phyloP scores from a whole-genome alignment of 495 filamentous ascomycete genomes.

The Eremomyces bilateralis region DNA sequence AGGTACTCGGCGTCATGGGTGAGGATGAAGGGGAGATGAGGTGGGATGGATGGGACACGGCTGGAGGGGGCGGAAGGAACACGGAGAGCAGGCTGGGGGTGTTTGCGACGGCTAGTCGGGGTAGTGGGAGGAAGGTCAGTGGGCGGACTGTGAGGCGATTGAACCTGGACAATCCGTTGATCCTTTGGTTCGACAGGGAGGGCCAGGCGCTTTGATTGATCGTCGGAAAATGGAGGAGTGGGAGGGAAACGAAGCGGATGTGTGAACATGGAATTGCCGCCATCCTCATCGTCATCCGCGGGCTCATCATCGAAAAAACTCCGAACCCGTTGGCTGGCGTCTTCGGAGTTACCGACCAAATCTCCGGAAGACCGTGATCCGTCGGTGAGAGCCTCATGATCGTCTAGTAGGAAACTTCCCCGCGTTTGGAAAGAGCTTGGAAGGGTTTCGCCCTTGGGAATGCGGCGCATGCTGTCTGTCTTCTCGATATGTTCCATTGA shows the following conservation, averaged over 20 bases:
- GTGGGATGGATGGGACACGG: conserved; percentile 18
- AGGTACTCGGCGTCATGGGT: conserved; percentile 76
- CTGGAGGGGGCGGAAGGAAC: neutral
- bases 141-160: neutral
- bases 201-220: conserved; percentile 2
- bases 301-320: conserved; percentile 23
- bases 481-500: conserved; percentile 35
- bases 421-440: conserved; percentile 10
- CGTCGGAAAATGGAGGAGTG: conserved; percentile 50
- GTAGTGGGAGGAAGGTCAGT: neutral
- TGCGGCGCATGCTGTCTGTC: conserved; percentile 33
- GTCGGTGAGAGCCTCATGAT: conserved; percentile 9
- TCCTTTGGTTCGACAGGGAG: no score
- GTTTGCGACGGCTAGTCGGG: neutral
- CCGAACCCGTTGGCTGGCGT: conserved; percentile 14
- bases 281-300: conserved; percentile 15
- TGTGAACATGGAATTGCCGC: conserved; percentile 31
- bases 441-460: conserved; percentile 24
- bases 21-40: conserved; percentile 78
- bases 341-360: conserved; percentile 27
- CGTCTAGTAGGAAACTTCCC: no score
- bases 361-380: no score
- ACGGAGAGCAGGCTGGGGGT: neutral
- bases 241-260: conserved; percentile 54
- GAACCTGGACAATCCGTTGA: no score